Evolutionary conservation across 768 basidiomycete species (phyloP).

Genomic region (Psilocybe cubensis): DNA sequence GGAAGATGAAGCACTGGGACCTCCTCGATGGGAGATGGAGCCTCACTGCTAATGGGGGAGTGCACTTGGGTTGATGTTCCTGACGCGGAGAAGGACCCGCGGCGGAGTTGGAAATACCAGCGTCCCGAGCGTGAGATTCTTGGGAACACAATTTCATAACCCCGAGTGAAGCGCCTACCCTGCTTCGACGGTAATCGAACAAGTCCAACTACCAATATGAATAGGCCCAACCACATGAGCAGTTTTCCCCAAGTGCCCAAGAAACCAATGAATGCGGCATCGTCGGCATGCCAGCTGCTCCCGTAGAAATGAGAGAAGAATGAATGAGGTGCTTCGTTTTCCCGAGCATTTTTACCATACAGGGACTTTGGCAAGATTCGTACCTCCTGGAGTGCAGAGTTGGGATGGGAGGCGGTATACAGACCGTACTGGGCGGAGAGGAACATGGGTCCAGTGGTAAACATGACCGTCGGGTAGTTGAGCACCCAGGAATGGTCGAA

Average conservation of each 20-base stretch:
- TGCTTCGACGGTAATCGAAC: slow-evolving; percentile 63
- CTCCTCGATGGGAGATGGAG: slow-evolving; percentile 49
- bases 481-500: slow-evolving; percentile 95
- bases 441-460: slow-evolving; percentile 99
- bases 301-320: slow-evolving; percentile 99
- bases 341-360: slow-evolving; percentile 95
- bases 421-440: slow-evolving; percentile 92
- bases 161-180: slow-evolving; percentile 57
- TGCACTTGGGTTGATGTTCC: slow-evolving; percentile 48
- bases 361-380: slow-evolving; percentile 94
- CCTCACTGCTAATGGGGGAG: slow-evolving; percentile 42
- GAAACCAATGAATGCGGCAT: slow-evolving; percentile 97
- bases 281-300: slow-evolving; percentile 97
- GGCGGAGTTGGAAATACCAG: slow-evolving; percentile 74
- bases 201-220: slow-evolving; percentile 72
- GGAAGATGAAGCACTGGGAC: slow-evolving; percentile 67
- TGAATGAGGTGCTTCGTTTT: slow-evolving; percentile 81
- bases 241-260: slow-evolving; percentile 86
- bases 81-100: slow-evolving; percentile 48
- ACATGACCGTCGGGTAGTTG: slow-evolving; percentile 99
- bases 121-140: slow-evolving; percentile 73
- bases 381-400: slow-evolving; percentile 70
- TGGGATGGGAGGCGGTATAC: slow-evolving; percentile 72
- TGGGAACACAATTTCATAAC: slow-evolving; percentile 81
- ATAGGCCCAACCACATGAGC: slow-evolving; percentile 84